phyloP scores from a whole-genome alignment of 768 basidiomycete genomes.

The Agaricus blazei region DNA sequence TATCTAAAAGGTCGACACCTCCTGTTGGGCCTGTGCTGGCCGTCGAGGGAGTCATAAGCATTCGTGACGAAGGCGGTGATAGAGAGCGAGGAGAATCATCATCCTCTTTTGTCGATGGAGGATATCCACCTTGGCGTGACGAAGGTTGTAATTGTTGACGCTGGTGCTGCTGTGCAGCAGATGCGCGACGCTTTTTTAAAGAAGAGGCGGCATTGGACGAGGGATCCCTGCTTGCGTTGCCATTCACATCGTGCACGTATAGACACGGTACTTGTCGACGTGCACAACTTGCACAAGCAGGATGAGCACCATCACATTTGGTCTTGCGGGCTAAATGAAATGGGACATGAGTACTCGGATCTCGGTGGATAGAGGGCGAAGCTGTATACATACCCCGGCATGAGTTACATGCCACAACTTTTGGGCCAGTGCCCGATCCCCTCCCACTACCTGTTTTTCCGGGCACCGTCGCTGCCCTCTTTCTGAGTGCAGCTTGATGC shows the following conservation, averaged over 20 bases:
- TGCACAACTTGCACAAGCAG: slow-evolving; percentile 78
- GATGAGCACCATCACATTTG: slow-evolving; percentile 84
- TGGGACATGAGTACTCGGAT: neutral
- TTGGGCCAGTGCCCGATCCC: slow-evolving; percentile 66
- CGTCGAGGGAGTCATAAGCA: slow-evolving; percentile 42
- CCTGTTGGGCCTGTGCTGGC: slow-evolving; percentile 21
- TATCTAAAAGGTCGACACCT: slow-evolving; percentile 16
- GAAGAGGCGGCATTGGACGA: slow-evolving; percentile 9
- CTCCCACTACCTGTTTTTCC: slow-evolving; percentile 46
- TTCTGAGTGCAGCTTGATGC: slow-evolving; percentile 62
- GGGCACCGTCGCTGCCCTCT: slow-evolving; percentile 64
- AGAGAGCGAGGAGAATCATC: slow-evolving; percentile 40
- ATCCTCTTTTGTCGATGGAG: slow-evolving; percentile 24
- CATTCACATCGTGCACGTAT: slow-evolving; percentile 66
- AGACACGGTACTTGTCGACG: slow-evolving; percentile 73
- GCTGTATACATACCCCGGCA: slow-evolving; percentile 61
- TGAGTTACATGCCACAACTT: slow-evolving; percentile 86
- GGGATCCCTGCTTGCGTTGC: slow-evolving; percentile 13
- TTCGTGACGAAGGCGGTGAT: slow-evolving; percentile 54
- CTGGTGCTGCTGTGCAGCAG: slow-evolving; percentile 29
- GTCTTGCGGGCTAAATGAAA: slow-evolving; percentile 69
- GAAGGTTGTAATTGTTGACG: neutral
- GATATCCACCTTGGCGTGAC: neutral
- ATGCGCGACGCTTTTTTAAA: slow-evolving; percentile 50
- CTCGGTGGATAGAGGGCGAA: neutral